These are phyloP conservation scores for Quercus lobata DNA, from an alignment of 331 rosid species.

Conservation along the genomic window DNA sequence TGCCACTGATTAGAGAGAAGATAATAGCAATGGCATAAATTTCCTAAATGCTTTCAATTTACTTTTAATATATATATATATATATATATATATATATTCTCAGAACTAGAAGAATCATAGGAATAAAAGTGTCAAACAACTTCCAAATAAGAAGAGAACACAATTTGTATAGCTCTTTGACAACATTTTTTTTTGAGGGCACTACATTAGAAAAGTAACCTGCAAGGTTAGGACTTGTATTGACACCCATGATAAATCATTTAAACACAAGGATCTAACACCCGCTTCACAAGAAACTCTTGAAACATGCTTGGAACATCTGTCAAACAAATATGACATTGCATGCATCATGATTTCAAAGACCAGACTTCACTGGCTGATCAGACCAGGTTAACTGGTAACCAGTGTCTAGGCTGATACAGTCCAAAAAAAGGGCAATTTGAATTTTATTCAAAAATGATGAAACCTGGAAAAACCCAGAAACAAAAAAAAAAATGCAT, in stretches of 20 bases:
- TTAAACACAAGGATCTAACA: background rate
- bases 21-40: background rate
- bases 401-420: too few relatives aligned
- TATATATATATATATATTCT: background rate
- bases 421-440: too few relatives aligned
- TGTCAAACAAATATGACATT: background rate
- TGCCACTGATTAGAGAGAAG: constrained; percentile 1
- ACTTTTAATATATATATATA: background rate
- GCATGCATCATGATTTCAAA: background rate
- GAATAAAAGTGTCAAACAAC: background rate
- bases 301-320: background rate
- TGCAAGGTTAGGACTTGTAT: background rate
- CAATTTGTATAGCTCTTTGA: background rate
- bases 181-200: background rate
- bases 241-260: background rate
- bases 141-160: background rate
- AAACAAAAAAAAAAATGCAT: too few relatives aligned
- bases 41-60: background rate
- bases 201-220: background rate
- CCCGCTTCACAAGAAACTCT: background rate
- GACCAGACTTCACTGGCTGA: too few relatives aligned
- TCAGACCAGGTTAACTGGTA: too few relatives aligned
- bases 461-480: too few relatives aligned
- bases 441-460: too few relatives aligned
- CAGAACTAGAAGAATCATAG: background rate